These are phyloP conservation scores for Termitomyces sp. DNA, from an alignment of 768 basidiomycete species.

Conservation along the genomic window DNA sequence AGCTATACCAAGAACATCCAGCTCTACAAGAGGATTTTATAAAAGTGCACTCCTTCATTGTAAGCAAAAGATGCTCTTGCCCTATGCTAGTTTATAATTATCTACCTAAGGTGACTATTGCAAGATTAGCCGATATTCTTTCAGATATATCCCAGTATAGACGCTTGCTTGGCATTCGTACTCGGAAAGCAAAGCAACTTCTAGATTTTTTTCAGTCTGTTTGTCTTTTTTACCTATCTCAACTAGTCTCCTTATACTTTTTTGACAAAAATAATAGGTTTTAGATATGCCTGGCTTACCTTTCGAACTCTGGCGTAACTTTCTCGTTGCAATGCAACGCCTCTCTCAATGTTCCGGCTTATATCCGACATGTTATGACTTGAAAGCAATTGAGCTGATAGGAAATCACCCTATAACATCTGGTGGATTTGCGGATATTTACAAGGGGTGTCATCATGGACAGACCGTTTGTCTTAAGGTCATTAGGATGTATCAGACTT, in stretches of 20 bases:
- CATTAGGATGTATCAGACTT: slow-evolving; percentile 10
- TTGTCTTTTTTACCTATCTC: not conserved
- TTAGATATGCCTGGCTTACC: slow-evolving; percentile 5
- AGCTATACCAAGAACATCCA: not conserved
- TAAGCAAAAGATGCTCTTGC: not conserved
- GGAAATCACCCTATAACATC: slow-evolving; percentile 1
- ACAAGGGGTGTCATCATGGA: not conserved
- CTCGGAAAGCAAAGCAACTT: slow-evolving; percentile 1
- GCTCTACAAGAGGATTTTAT: not conserved
- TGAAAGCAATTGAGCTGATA: not conserved
- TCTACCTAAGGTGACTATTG: not conserved
- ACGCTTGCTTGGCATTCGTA: not conserved
- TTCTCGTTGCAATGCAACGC: slow-evolving; percentile 9
- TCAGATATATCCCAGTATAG: slow-evolving; percentile 1
- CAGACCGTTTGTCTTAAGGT: slow-evolving; percentile 12
- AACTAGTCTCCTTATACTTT: not conserved
- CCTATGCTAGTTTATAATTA: not conserved
- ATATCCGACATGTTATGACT: slow-evolving; percentile 11
- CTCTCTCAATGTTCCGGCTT: slow-evolving; percentile 1
- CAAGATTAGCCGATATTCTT: not conserved
- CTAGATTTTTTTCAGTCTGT: slow-evolving; percentile 9
- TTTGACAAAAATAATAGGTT: not conserved
- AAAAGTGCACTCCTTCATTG: not conserved
- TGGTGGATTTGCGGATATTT: not conserved
- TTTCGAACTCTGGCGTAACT: slow-evolving; percentile 3